Evolutionary conservation across 2,329 filamentous ascomycete species (phyloP).

Genomic region (Neofusicoccum sp.): DNA sequence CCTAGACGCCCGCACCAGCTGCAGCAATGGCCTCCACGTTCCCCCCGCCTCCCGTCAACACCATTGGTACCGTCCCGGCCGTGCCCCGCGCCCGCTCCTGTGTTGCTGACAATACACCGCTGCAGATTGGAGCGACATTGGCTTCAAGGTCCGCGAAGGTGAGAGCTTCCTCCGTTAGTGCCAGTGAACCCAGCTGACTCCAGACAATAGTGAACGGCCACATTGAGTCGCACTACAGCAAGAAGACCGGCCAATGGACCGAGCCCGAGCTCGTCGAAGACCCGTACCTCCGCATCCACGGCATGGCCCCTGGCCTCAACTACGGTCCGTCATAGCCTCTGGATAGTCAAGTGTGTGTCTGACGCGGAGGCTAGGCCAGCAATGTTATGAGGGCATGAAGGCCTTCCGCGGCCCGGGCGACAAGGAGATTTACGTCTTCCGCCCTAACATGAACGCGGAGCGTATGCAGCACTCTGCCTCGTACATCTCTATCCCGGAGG

Average conservation of each 20-base stretch:
- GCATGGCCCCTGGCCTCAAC: slow-evolving; percentile 93
- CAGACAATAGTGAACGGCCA: slow-evolving; percentile 79
- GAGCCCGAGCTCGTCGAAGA: slow-evolving; percentile 77
- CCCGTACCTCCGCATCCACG: slow-evolving; percentile 86
- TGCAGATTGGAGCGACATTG: slow-evolving; percentile 86
- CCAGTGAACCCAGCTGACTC: neutral
- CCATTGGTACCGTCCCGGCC: slow-evolving; percentile 60
- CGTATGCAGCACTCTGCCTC: slow-evolving; percentile 84
- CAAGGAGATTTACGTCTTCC: slow-evolving; percentile 78
- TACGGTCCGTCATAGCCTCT: slow-evolving; percentile 57
- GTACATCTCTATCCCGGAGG: slow-evolving; percentile 79
- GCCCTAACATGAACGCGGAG: slow-evolving; percentile 78
- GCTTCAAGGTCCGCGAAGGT: slow-evolving; percentile 92
- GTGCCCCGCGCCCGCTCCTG: neutral
- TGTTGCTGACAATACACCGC: slow-evolving; percentile 7
- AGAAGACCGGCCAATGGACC: slow-evolving; percentile 75
- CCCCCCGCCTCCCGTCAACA: slow-evolving; percentile 75
- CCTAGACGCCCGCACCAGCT: neutral
- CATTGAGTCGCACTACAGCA: slow-evolving; percentile 82
- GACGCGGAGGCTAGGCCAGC: slow-evolving; percentile 60
- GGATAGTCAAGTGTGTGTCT: neutral
- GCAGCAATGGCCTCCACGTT: slow-evolving; percentile 51
- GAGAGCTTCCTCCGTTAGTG: slow-evolving; percentile 29
- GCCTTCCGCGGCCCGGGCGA: slow-evolving; percentile 80
- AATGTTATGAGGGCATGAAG: slow-evolving; percentile 98